Base-by-base conservation (phyloP, 257 asterid genomes). In the Rubia yunnanensis region DNA sequence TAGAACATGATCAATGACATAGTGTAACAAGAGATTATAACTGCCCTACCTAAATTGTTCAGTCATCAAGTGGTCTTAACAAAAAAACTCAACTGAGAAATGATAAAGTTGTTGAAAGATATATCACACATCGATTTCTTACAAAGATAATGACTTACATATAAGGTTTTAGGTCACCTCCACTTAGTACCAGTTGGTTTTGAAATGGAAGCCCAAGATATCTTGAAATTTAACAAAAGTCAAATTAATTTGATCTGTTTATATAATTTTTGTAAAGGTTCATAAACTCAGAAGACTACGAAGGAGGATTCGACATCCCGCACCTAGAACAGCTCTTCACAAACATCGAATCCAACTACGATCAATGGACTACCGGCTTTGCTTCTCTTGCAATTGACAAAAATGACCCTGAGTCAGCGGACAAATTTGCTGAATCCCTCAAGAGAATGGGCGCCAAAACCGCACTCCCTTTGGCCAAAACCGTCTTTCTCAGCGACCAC, bases 231-330 rank as follows among this genome's bases (percentile, higher is more conserved):
- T 3, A 35, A 35, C 4, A 35, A 35, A 35, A 35, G 39, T 4
- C 9, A 35, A 39, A n/a, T 3, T 6, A 7, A 0, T 30, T 14
- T 31, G 32, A 5, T 7, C 27, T 62, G 6, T 63, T 46, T 24
- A 1, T 10, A 18, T 41, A 7, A 39, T 2, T 50, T 7, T 60
- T 34, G 13, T 14, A 36, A 39, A 90, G 97, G 76, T 61, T 77
- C 14, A 7, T 75, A 59, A 91, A 91, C 77, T 1, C 6, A n/a
- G 92, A 83, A 24, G 92, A 73, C 10, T 91, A 91, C 35, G 88
- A 83, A 70, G 97, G 97, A 24, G 97, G 97, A 22, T 88, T 86
- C 59, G 82, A 81, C 13, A 53, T 76, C 73, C 35, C 77, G 11
- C 68, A 66, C 2, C 50, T 88, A 3, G 91, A 90, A 30, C 76